Evolutionary conservation across 2,329 filamentous ascomycete genomes (phyloP), one percentile per base, ranked within the genome.

Genomic region (Lachnellula suecica): DNA sequence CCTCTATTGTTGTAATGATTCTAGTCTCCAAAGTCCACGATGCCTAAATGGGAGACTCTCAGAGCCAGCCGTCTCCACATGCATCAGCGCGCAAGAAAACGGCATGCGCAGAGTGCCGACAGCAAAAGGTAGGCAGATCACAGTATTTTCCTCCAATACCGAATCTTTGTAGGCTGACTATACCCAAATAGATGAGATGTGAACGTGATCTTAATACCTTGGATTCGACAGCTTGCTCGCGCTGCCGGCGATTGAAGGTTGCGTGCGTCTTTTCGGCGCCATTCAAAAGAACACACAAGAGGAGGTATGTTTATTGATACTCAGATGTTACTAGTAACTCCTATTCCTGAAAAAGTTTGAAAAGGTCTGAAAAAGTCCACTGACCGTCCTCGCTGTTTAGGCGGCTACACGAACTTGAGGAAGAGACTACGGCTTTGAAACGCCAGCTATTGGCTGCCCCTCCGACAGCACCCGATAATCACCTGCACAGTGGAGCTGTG

Each of bases 251-350:
- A 8, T 13, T 17, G 44, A 46, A 34, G 13, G 20, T 46, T 10
- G 24, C 23, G 22, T 46, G 44, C 22, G 44, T 46, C 44, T 31
- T 7, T 13, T 46, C 44, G 7, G 44, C 23, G 8, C 44, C 44
- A 31, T 46, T 46, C 25, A 15, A 46, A 4, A 15, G 44, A 34
- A 13, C 17, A 8, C 23, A 46, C 25, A 46, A 46, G 22, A 23
- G 44, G 11, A 31, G 34, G 44, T 46, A 46, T 17, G 44, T 22
- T n/a, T n/a, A n/a, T n/a, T n/a, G n/a, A n/a, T n/a, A n/a, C n/a
- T n/a, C n/a, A n/a, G n/a, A n/a, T n/a, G n/a, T n/a, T n/a, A n/a
- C n/a, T n/a, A n/a, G n/a, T n/a, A n/a, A n/a, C n/a, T n/a, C n/a
- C n/a, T n/a, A n/a, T n/a, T n/a, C n/a, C n/a, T n/a, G n/a, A n/a